Base-by-base conservation (phyloP, 768 basidiomycete genomes). In the Rhizopogon salebrosus region DNA sequence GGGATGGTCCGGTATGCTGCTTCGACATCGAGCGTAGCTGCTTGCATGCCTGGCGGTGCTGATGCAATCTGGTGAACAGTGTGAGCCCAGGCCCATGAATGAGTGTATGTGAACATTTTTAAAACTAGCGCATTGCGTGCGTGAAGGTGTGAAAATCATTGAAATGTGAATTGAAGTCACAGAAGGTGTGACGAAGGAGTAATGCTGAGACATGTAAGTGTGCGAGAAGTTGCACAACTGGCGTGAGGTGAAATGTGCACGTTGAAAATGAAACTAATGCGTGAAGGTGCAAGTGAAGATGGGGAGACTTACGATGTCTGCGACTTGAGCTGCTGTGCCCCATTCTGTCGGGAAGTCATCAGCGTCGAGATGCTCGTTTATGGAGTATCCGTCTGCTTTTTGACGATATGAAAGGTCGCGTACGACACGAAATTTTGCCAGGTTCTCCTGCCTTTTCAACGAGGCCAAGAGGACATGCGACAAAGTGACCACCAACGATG, bases 341-440 rank as follows among this genome's bases (percentile, higher is more conserved):
- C 41, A 42, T 3, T 29, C 23, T 6, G 41, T 42, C 2, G 41
- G 41, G 9, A 24, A 42, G 6, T 42, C 41, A 3, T 42, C 41
- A 2, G 41, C 23, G 3, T 42, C 16, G 5, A 42, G 23, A 18
- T 42, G 27, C 4, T 11, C 46, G 27, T 65, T 65, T 0, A 65
- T 49, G 2, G 61, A 51, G 11, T 27, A 31, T 3, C 31, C 31
- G 0, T 53, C 54, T 1, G 35, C 37, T 3, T 37, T 37, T 0
- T 51, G 46, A 4, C 31, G 52, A 18, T 65, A 64, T 1, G 60
- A 64, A 0, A 65, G 52, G 29, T 65, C 46, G 0, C 57, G 53
- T 20, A 62, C 62, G 10, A 65, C 61, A 1, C 64, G 23, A 13
- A 45, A 41, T 48, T 62, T 62, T 0, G n/a, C 40, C 18, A 0